A percentile compares a stretch with the other conserved stretches of the same genome.
phyloP scores from a whole-genome alignment of 2,329 filamentous ascomycete species.

The Leptographium radiaticola region DNA sequence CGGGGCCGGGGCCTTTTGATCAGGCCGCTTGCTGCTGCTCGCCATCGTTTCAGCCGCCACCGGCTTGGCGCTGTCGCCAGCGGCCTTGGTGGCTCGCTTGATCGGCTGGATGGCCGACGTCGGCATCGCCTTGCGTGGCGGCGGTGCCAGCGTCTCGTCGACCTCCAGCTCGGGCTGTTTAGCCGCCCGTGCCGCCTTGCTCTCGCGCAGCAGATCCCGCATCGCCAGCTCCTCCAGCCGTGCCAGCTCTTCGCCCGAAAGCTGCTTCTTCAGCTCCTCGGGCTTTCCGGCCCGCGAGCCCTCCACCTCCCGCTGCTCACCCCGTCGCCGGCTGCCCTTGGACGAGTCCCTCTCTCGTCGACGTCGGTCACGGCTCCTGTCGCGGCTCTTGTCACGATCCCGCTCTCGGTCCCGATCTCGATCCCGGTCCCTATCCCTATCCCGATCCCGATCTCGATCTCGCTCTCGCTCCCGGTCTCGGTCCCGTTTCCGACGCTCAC shows the following conservation, averaged over 20 bases:
- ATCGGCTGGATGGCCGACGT: slow-evolving; percentile 48
- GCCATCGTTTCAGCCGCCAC: slow-evolving; percentile 18
- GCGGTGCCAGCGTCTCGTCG: slow-evolving; percentile 41
- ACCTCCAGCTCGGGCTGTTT: slow-evolving; percentile 43
- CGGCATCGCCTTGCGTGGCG: slow-evolving; percentile 36
- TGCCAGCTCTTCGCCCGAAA: slow-evolving; percentile 45
- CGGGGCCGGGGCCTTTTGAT: slow-evolving; percentile 7
- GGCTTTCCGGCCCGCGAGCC: slow-evolving; percentile 22
- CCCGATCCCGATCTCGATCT: slow-evolving; percentile 17
- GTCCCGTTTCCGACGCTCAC: slow-evolving; percentile 20
- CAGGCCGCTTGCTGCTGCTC: slow-evolving; percentile 1
- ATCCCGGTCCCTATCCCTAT: slow-evolving; percentile 18
- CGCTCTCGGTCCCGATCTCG: slow-evolving; percentile 20
- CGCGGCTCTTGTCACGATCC: background rate
- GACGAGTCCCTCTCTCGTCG: slow-evolving; percentile 15
- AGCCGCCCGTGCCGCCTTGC: slow-evolving; percentile 30
- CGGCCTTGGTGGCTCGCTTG: slow-evolving; percentile 29
- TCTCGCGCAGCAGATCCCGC: slow-evolving; percentile 45
- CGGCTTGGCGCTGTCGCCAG: slow-evolving; percentile 23
- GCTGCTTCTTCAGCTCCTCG: slow-evolving; percentile 36
- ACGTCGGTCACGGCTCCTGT: background rate
- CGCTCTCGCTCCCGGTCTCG: slow-evolving; percentile 13
- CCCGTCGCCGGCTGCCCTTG: background rate
- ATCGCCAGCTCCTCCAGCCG: slow-evolving; percentile 45
- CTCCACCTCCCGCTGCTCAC: slow-evolving; percentile 8